Evolutionary conservation across 768 basidiomycete genomes (phyloP).

Genomic region (Lepiota venenata): DNA sequence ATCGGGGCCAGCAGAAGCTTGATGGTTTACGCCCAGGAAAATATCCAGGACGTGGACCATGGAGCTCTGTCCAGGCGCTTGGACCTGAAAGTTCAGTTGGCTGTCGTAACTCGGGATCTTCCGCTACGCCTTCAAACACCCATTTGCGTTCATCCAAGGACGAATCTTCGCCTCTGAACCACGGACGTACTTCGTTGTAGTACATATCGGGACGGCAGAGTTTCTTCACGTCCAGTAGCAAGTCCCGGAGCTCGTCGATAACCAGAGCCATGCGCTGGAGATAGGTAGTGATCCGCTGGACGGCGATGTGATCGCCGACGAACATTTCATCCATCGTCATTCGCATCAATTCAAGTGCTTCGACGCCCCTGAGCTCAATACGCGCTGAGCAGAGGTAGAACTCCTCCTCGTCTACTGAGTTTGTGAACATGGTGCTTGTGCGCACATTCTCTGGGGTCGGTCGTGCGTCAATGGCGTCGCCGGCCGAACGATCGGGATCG

Average conservation of each 20-base stretch:
- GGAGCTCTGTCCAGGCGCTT: conserved; percentile 81
- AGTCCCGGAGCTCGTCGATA: conserved; percentile 61
- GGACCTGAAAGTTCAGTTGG: conserved; percentile 73
- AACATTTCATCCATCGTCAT: conserved; percentile 89
- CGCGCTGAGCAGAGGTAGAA: conserved; percentile 90
- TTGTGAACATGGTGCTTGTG: conserved; percentile 72
- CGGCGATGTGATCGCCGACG: conserved; percentile 66
- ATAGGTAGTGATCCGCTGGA: conserved; percentile 63
- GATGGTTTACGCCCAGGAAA: conserved; percentile 69
- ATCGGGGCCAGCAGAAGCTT: conserved; percentile 22
- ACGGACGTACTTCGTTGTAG: conserved; percentile 74
- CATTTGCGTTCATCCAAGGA: conserved; percentile 40
- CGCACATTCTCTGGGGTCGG: conserved; percentile 62
- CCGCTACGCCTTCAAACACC: conserved; percentile 46
- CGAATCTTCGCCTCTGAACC: conserved; percentile 78
- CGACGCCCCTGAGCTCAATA: conserved; percentile 87
- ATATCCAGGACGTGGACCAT: conserved; percentile 75
- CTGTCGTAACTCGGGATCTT: conserved; percentile 33
- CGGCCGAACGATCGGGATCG: conserved; percentile 24
- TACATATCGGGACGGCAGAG: conserved; percentile 77
- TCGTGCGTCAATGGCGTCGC: conserved; percentile 12
- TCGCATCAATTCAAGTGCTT: conserved; percentile 84
- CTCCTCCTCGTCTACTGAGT: conserved; percentile 77
- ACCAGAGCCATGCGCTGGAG: conserved; percentile 60
- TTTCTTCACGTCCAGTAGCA: conserved; percentile 67